These are phyloP conservation scores for Colletotrichum sp. DNA, from an alignment of 2,329 filamentous ascomycete species.

Conservation along the genomic window DNA sequence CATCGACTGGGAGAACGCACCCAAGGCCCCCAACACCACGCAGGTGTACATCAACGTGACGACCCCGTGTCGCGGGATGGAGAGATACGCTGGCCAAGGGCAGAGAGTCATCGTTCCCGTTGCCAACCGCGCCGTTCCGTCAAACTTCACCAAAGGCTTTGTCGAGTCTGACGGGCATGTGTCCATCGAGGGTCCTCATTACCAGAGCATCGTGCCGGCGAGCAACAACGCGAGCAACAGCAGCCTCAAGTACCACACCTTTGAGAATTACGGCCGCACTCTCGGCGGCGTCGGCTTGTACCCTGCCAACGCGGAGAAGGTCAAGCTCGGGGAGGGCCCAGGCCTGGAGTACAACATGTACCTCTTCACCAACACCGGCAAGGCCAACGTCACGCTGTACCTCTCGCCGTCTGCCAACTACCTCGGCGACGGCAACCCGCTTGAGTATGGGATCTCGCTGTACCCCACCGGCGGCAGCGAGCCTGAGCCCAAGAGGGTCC, in stretches of 20 bases:
- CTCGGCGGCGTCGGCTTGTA: conserved; percentile 61
- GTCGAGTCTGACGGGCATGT: conserved; percentile 66
- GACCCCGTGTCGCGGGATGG: conserved; percentile 47
- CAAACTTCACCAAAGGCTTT: conserved; percentile 61
- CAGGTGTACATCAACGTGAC: conserved; percentile 58
- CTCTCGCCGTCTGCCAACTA: conserved; percentile 60
- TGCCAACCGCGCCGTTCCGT: conserved; percentile 50
- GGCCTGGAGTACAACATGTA: conserved; percentile 67
- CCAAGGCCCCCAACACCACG: conserved; percentile 51
- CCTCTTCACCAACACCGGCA: conserved; percentile 58
- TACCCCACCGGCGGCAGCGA: conserved; percentile 40
- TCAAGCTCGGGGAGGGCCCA: conserved; percentile 53
- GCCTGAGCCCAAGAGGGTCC: conserved; percentile 37
- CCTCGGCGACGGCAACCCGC: conserved; percentile 50
- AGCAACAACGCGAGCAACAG: conserved; percentile 15
- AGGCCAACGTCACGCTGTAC: conserved; percentile 49
- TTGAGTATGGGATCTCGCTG: conserved; percentile 56
- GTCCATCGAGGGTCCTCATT: conserved; percentile 59
- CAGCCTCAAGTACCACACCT: conserved; percentile 49
- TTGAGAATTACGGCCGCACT: conserved; percentile 62
- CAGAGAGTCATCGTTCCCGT: conserved; percentile 61
- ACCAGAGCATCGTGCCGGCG: conserved; percentile 44
- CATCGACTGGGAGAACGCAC: conserved; percentile 62
- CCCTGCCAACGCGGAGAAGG: conserved; percentile 55
- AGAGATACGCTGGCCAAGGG: conserved; percentile 42